Conservation (phyloP, 2,329 filamentous ascomycete genomes). For the Ascochyta viciae-villosae region DNA sequence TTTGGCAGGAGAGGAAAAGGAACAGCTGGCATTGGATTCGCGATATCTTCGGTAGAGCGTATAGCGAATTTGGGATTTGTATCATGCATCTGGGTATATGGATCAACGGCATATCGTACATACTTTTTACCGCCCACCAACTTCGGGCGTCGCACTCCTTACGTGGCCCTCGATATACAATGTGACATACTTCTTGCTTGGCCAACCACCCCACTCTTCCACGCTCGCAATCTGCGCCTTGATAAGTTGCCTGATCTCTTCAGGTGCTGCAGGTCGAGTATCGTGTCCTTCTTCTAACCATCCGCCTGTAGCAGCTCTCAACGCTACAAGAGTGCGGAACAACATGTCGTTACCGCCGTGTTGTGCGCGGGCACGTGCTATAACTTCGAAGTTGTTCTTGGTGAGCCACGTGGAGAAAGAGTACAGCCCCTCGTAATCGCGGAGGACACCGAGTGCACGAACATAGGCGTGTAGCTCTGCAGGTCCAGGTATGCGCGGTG, state of each 20-base stretch:
- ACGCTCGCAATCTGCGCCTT: constrained; percentile 45
- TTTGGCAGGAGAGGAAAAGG: constrained; percentile 1
- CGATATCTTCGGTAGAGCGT: not conserved
- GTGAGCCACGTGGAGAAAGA: constrained; percentile 66
- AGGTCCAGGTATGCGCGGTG: constrained; percentile 56
- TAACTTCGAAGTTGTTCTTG: constrained; percentile 34
- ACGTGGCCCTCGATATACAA: constrained; percentile 34
- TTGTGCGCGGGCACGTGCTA: constrained; percentile 34
- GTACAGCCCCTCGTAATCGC: constrained; percentile 66
- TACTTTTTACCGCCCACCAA: constrained; percentile 22
- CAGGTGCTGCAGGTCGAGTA: constrained; percentile 24
- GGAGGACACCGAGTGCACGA: constrained; percentile 66
- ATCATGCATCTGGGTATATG: constrained; percentile 3
- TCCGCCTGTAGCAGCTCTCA: constrained; percentile 53
- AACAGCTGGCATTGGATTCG: not conserved
- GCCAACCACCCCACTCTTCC: constrained; percentile 54
- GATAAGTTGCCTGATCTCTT: constrained; percentile 42
- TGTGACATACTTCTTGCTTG: constrained; percentile 51
- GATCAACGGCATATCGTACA: not conserved
- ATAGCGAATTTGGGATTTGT: not conserved
- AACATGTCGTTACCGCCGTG: constrained; percentile 35
- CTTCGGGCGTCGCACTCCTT: constrained; percentile 21
- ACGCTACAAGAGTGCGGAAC: constrained; percentile 48
- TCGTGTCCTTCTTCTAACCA: constrained; percentile 19
- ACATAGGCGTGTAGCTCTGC: constrained; percentile 66